phyloP scores from a whole-genome alignment of 306 rosid genomes.

The Pyrus communis region DNA sequence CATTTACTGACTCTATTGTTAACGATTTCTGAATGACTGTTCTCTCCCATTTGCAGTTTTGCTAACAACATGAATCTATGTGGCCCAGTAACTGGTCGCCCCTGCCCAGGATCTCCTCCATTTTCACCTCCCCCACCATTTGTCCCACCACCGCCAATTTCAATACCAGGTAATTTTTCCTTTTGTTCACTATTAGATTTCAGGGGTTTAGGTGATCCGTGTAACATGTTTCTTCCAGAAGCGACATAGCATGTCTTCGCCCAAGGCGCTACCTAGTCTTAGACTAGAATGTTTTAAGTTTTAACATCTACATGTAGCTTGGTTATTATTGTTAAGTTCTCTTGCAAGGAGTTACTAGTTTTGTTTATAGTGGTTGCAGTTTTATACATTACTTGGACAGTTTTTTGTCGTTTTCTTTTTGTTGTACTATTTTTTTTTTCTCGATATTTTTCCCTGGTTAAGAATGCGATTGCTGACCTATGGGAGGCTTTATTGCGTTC shows the following conservation, averaged over 20 bases:
- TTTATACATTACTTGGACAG: neutral
- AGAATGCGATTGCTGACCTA: neutral
- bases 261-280: neutral
- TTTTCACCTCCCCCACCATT: slow-evolving; percentile 99
- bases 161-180: slow-evolving; percentile 71
- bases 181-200: slow-evolving; percentile 1
- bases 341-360: neutral
- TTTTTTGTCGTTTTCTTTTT: neutral
- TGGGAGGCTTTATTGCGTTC: slow-evolving; percentile 2
- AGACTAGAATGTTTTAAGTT: neutral
- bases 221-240: neutral
- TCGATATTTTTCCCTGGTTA: neutral
- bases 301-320: neutral
- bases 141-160: slow-evolving; percentile 83
- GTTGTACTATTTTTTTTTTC: neutral
- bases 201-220: neutral
- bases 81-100: slow-evolving; percentile 97
- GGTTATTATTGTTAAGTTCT: neutral
- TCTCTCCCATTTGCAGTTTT: slow-evolving; percentile 56
- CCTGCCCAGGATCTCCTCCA: slow-evolving; percentile 99
- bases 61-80: slow-evolving; percentile 86
- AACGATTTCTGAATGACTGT: slow-evolving; percentile 11
- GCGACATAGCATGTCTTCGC: neutral
- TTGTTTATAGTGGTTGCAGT: neutral
- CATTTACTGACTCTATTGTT: slow-evolving; percentile 9